A percentile compares a stretch with the other conserved stretches of the same genome.
Conservation (phyloP, 2,329 filamentous ascomycete genomes). For the Trichoderma sp. region DNA sequence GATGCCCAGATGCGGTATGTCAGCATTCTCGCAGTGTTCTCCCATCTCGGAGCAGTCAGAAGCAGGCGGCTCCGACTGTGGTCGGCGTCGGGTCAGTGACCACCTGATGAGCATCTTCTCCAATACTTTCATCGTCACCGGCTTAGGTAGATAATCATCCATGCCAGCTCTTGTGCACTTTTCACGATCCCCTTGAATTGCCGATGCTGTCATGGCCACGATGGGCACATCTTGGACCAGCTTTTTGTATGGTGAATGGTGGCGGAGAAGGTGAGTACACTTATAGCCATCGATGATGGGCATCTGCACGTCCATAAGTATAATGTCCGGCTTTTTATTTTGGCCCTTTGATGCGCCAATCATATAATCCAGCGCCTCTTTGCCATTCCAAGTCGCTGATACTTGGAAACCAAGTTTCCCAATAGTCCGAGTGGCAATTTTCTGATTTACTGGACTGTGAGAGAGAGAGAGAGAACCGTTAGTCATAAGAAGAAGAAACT, state of each 20-base stretch:
- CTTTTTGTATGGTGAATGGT: conserved; percentile 64
- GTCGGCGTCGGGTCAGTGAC: conserved; percentile 46
- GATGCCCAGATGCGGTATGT: conserved; percentile 43
- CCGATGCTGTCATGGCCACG: conserved; percentile 79
- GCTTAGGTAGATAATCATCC: conserved; percentile 76
- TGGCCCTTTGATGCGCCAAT: conserved; percentile 53
- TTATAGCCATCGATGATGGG: conserved; percentile 76
- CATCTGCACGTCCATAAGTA: conserved; percentile 79
- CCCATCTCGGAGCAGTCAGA: conserved; percentile 52
- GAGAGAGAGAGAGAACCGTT: conserved; percentile 17
- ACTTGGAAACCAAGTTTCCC: conserved; percentile 72
- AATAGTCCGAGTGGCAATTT: conserved; percentile 75
- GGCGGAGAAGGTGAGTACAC: conserved; percentile 71
- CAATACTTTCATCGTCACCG: conserved; percentile 67
- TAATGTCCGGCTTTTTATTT: conserved; percentile 67
- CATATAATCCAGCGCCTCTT: conserved; percentile 76
- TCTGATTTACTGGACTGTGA: conserved; percentile 65
- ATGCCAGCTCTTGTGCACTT: conserved; percentile 74
- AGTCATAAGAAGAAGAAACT: conserved; percentile 14
- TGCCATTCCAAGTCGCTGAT: conserved; percentile 73
- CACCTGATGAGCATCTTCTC: conserved; percentile 73
- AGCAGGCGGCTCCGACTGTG: conserved; percentile 33
- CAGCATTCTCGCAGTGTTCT: conserved; percentile 46
- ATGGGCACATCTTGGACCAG: conserved; percentile 67
- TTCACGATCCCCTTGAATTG: conserved; percentile 74